Conservation (phyloP, 2,329 filamentous ascomycete species). For the Claviceps cyperi region DNA sequence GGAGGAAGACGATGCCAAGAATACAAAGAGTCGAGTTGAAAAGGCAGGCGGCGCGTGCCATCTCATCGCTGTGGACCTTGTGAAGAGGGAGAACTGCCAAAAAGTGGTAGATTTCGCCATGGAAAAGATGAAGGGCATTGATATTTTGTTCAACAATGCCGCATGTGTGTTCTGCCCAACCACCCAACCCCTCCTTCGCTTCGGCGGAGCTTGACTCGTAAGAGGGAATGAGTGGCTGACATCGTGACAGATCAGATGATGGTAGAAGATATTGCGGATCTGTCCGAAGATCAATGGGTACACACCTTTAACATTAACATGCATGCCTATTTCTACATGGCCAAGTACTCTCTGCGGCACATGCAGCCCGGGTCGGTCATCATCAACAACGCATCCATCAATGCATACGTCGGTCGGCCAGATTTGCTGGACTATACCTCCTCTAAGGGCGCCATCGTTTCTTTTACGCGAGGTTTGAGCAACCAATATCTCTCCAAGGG, state of each 20-base stretch:
- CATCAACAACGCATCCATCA: slow-evolving; percentile 77
- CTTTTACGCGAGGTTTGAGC: slow-evolving; percentile 63
- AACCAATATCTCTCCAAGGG: slow-evolving; percentile 61
- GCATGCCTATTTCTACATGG: slow-evolving; percentile 65
- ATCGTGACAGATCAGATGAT: slow-evolving; percentile 37
- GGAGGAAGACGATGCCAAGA: slow-evolving; percentile 61
- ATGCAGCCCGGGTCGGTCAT: slow-evolving; percentile 62
- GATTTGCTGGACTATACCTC: slow-evolving; percentile 73
- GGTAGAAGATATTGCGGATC: slow-evolving; percentile 51
- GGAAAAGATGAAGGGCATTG: slow-evolving; percentile 50
- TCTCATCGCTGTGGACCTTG: slow-evolving; percentile 50
- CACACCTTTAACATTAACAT: slow-evolving; percentile 75
- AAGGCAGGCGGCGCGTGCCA: slow-evolving; percentile 51
- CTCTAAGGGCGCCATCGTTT: slow-evolving; percentile 63
- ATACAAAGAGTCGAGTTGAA: slow-evolving; percentile 59
- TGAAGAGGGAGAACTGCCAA: slow-evolving; percentile 51
- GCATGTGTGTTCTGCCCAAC: slow-evolving; percentile 34
- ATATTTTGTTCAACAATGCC: slow-evolving; percentile 63
- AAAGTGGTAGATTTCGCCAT: slow-evolving; percentile 51
- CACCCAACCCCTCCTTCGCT: background rate
- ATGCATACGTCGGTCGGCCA: slow-evolving; percentile 66
- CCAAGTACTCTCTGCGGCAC: slow-evolving; percentile 62
- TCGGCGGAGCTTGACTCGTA: background rate
- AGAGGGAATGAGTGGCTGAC: background rate
- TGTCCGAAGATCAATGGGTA: slow-evolving; percentile 65